A percentile compares a stretch with the other conserved stretches of the same genome.
Evolutionary conservation across 2,329 filamentous ascomycete species (phyloP).

Genomic region (Colletotrichum spinosum): DNA sequence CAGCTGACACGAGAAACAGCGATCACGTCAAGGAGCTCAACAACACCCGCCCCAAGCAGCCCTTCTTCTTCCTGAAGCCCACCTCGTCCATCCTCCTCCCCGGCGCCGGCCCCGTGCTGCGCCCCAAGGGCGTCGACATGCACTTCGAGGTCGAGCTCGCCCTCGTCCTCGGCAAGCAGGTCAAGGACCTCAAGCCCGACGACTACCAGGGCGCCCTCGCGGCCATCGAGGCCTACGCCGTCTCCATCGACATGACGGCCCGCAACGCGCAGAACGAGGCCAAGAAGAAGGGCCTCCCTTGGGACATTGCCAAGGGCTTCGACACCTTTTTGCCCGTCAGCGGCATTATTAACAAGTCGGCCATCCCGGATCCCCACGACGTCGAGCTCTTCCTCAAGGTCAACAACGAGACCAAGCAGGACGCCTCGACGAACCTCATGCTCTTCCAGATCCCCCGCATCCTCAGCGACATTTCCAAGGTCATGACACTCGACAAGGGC

Average conservation of each 20-base stretch:
- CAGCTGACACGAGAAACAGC: constrained; percentile 56
- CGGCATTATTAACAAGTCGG: constrained; percentile 80
- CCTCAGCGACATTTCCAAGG: constrained; percentile 89
- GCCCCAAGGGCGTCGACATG: constrained; percentile 84
- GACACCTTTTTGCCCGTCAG: constrained; percentile 96
- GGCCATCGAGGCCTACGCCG: constrained; percentile 86
- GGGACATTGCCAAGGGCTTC: constrained; percentile 97
- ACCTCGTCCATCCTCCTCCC: constrained; percentile 86
- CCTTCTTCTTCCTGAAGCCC: constrained; percentile 99
- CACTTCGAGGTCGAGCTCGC: constrained; percentile 97
- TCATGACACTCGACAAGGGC: constrained; percentile 93
- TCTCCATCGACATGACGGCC: constrained; percentile 97
- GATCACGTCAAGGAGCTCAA: constrained; percentile 95
- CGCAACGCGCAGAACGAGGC: constrained; percentile 96
- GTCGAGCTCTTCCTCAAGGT: constrained; percentile 88
- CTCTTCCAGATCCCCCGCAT: constrained; percentile 90
- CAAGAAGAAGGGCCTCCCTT: constrained; percentile 96
- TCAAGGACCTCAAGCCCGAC: constrained; percentile 80
- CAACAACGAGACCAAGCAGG: constrained; percentile 82
- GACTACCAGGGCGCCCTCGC: constrained; percentile 82
- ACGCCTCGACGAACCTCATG: constrained; percentile 93
- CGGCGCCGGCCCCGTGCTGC: constrained; percentile 80
- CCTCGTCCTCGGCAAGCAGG: constrained; percentile 84
- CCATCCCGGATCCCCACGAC: constrained; percentile 88
- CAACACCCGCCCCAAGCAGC: constrained; percentile 88